Conservation (phyloP, 1,139 yeast genomes). For the Geotrichum siamense region DNA sequence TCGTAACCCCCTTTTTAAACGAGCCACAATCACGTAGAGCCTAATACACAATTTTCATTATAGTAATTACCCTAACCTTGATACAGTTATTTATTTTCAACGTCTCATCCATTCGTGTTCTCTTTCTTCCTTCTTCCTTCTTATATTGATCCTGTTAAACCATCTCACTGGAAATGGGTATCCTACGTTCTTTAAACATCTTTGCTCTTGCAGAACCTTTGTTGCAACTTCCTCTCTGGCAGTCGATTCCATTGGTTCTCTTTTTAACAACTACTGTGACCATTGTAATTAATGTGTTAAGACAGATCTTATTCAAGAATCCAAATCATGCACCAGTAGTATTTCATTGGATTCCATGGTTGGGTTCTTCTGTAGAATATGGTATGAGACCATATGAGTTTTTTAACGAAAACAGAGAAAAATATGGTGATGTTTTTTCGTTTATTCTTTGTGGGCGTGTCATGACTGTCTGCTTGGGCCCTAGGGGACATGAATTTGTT, state of each 20-base stretch:
- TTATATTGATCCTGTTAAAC: too few relatives aligned
- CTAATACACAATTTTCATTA: too few relatives aligned
- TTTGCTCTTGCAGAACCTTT: conserved; percentile 12
- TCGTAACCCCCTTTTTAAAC: too few relatives aligned
- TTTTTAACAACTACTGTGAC: conserved; percentile 31
- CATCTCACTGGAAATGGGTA: too few relatives aligned
- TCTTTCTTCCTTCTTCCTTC: too few relatives aligned
- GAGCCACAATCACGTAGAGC: too few relatives aligned
- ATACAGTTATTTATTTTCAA: too few relatives aligned
- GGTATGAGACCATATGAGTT: conserved; percentile 93
- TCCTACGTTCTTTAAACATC: conserved; percentile 31
- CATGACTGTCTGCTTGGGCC: conserved; percentile 95
- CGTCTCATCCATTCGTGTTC: too few relatives aligned
- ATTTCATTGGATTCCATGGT: conserved; percentile 91
- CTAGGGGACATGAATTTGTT: conserved; percentile 95
- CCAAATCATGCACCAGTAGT: conserved; percentile 64
- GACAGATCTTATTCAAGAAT: conserved; percentile 69
- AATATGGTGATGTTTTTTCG: conserved; percentile 89
- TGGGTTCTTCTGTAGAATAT: conserved; percentile 80
- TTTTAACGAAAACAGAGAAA: conserved; percentile 65
- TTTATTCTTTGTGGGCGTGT: conserved; percentile 81
- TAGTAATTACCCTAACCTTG: too few relatives aligned
- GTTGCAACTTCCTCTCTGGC: conserved; percentile 25
- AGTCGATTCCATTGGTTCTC: conserved; percentile 26
- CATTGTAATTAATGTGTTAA: conserved; percentile 51